Conservation (phyloP, 192 early-diverging fungal species). For the Podochytrium sp. region DNA sequence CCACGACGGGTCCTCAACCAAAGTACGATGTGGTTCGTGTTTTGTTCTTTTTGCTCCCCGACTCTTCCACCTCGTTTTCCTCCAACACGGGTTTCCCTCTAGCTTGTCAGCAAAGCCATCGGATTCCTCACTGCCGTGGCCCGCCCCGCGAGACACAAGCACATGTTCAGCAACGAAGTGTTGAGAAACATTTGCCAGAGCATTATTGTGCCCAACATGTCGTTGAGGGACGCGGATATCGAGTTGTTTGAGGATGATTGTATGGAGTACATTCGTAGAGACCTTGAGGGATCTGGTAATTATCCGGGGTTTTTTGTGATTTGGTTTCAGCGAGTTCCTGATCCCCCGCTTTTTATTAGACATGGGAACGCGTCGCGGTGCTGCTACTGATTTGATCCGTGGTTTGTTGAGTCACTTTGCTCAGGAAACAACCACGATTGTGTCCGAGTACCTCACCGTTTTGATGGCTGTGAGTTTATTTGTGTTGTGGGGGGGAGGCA, state of each 20-base stretch:
- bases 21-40: slow-evolving; percentile 76
- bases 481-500: slow-evolving; percentile 2
- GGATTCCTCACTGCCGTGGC: slow-evolving; percentile 88
- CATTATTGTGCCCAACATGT: slow-evolving; percentile 92
- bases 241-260: slow-evolving; percentile 97
- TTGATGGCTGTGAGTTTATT: slow-evolving; percentile 36
- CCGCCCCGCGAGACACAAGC: slow-evolving; percentile 68
- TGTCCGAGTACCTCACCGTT: slow-evolving; percentile 65
- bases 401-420: slow-evolving; percentile 89
- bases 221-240: slow-evolving; percentile 82
- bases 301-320: background rate
- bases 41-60: background rate
- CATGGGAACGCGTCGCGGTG: slow-evolving; percentile 88
- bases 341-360: slow-evolving; percentile 48
- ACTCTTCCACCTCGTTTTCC: background rate
- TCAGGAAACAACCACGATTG: slow-evolving; percentile 81
- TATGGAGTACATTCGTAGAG: slow-evolving; percentile 90
- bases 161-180: slow-evolving; percentile 76
- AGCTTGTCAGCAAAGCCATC: slow-evolving; percentile 90
- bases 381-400: slow-evolving; percentile 89
- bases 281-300: slow-evolving; percentile 85
- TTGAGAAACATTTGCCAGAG: slow-evolving; percentile 86
- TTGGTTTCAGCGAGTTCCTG: background rate
- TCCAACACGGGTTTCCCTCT: too few species aligned
- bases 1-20: slow-evolving; percentile 65